Evolutionary conservation across 495 filamentous ascomycete species (phyloP), one percentile per base, ranked within the genome.

Genomic region (Hypoxylon fuscum): DNA sequence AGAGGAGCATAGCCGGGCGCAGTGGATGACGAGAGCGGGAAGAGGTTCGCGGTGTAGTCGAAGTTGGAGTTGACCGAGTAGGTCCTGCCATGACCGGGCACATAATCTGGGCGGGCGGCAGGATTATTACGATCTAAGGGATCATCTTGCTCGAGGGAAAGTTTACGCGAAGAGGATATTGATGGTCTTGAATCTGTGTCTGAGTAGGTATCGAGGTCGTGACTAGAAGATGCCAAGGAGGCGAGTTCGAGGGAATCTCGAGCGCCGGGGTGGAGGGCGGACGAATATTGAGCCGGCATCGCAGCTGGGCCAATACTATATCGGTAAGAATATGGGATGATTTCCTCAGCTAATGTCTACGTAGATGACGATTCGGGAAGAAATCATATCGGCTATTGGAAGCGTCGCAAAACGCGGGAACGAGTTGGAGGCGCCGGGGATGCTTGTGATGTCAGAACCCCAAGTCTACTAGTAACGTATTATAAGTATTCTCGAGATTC

Each of bases 161-260:
- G 82, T 58, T 90, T 91, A 51, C 94, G 91, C 51, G 93, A 97
- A 3, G 95, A 98, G 10, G 93, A 89, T 66, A 95, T 87, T 59
- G 91, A 93, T 23, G 90, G 89, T 45, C 87, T 84, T 20, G 93
- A 97, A 46, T 84, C 87, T 48, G 86, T 81, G 2, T 87, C 88
- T 32, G 85, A 83, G 32, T 85, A 79, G 32, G 70, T 79, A 22
- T 83, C 84, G 56, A 77, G 78, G 14, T 77, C 75, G 40, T 77
- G 85, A 41, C 85, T 88, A 38, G 93, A 96, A 42, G 88, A 91
- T 10, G 95, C 95, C 52, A 98, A 87, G 22, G 93, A 97, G 47
- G 92, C 95, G 42, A 98, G 90, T 77, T 98, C 95, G 62, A 98
- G 87, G 50, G 95, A 98, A 81, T 98, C 95, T 68, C 95, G 90